Evolutionary conservation across 2,329 filamentous ascomycete species (phyloP), one percentile per base, ranked within the genome.

Genomic region (Monilinia aucupariae): DNA sequence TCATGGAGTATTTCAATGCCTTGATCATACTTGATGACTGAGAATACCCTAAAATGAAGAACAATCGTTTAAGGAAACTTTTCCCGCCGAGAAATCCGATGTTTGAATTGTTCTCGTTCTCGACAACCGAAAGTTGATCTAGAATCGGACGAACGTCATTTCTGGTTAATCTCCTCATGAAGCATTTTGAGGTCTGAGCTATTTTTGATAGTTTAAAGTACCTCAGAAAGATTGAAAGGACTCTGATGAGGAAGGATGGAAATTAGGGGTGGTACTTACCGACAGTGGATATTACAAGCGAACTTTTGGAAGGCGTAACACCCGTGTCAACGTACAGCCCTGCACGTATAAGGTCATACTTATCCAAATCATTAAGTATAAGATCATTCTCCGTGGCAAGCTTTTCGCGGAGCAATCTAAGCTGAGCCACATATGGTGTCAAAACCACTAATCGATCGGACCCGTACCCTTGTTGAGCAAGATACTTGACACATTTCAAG

Each of bases 361-460:
- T 82, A 66, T 92, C 89, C 1, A 90, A 73, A 58, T 92, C 88
- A 67, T 86, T 90, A 0, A 92, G 75, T 0, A 85, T 74, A 0
- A 86, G 85, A 65, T 91, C 87, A 55, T 83, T 84, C 0, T 85
- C 79, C 12, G 78, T 73, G 5, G 75, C 75, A 6, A 91, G 75
- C 0, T 74, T 77, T 0, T 85, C 78, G 22, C 76, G 73, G 1
- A 92, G 75, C 0, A 87, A 76, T 3, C 76, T 80, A 0, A 92
- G 73, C 67, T 91, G 88, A 0, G 87, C 88, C 0, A 91, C 76
- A 67, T 92, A 92, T 0, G 89, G 89, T 0, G 87, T 90, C 1
- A 92, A 72, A 0, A 92, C 76, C 0, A 90, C 88, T 13, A 91
- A 77, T 2, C 88, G 76, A 4, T 84, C 78, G 0, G 85, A 85